phyloP scores from a whole-genome alignment of 192 early-diverging fungal genomes.

The Globomyces pollinis-pini region DNA sequence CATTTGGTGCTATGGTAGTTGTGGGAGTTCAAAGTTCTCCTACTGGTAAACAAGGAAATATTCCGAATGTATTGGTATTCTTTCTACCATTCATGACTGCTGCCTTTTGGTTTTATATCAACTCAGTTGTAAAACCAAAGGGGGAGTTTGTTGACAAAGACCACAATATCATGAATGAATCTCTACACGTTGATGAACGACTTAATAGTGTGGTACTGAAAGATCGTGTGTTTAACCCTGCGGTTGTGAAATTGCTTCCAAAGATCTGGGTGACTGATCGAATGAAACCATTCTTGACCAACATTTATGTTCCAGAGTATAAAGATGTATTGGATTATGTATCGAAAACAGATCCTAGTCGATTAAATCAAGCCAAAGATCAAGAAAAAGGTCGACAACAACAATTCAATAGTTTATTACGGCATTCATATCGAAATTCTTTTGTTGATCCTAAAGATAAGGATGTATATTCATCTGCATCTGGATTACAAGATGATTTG shows the following conservation, averaged over 20 bases:
- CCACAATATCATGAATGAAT: background rate
- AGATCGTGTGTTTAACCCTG: slow-evolving; percentile 34
- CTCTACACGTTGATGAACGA: background rate
- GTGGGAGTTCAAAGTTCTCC: background rate
- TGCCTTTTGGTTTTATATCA: slow-evolving; percentile 22
- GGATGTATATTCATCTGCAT: background rate
- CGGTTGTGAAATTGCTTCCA: slow-evolving; percentile 30
- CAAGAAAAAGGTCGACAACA: background rate
- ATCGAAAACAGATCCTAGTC: slow-evolving; percentile 5
- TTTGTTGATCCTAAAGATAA: background rate
- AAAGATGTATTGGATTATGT: slow-evolving; percentile 19
- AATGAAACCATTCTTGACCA: background rate
- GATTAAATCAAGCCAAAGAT: background rate
- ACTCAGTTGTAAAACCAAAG: slow-evolving; percentile 16
- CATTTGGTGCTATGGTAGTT: slow-evolving; percentile 26
- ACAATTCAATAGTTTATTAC: background rate
- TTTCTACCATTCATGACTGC: slow-evolving; percentile 17
- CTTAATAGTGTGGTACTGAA: slow-evolving; percentile 14
- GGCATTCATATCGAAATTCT: background rate
- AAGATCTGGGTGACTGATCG: slow-evolving; percentile 29
- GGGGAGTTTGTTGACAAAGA: slow-evolving; percentile 19
- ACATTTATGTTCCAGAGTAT: slow-evolving; percentile 17
- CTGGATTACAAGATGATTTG: background rate
- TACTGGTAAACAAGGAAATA: background rate
- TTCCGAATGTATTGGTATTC: slow-evolving; percentile 19